Evolutionary conservation across 2,329 filamentous ascomycete genomes (phyloP), one percentile per base, ranked within the genome.

Genomic region (Pochonia chlamydosporia): DNA sequence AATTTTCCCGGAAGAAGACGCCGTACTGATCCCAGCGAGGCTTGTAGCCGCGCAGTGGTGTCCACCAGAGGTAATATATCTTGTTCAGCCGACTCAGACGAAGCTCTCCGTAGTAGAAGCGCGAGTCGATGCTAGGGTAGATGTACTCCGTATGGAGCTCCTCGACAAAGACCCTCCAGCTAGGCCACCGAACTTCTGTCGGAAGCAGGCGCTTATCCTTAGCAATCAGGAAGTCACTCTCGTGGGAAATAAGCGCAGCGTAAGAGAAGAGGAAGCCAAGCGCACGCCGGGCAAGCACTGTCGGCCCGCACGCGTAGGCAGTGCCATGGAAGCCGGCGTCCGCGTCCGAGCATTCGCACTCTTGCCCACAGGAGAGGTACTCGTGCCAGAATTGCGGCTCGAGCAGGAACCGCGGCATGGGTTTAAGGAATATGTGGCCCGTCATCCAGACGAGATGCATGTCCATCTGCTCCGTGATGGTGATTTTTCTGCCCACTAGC

Each of bases 31-130:
- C 43, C 56, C 58, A 62, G 24, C 23, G 31, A 13, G 52, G 25
- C 43, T 56, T 39, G 37, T 61, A 65, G 8, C 50, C 50, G 8
- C 49, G 52, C 10, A 60, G 47, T 3, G 56, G 61, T 3, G 50
- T 55, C 26, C 49, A 47, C 24, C 49, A 52, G 21, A 71, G 52
- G 24, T 59, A 58, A 51, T 68, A 65, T 43, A 71, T 65, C 44
- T 69, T 63, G 57, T 78, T 65, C 37, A 69, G 58, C 13, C 28
- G 28, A 31, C 28, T 31, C 14, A 69, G 52, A 4, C 68, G 63
- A 9, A 75, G 63, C 57, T 74, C 70, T 11, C 67, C 69, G 44
- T 66, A 68, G 40, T 55, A 44, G 49, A 69, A 75, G 2, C 69
- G 68, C 28, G 35, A 47, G 46, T 72, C 57, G 25, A 72, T 52